Percentiles rank a stretch among this genome's conserved stretches.
Evolutionary conservation across 164 flowering plant genomes (phyloP).

Genomic region (Macadamia tetraphylla): DNA sequence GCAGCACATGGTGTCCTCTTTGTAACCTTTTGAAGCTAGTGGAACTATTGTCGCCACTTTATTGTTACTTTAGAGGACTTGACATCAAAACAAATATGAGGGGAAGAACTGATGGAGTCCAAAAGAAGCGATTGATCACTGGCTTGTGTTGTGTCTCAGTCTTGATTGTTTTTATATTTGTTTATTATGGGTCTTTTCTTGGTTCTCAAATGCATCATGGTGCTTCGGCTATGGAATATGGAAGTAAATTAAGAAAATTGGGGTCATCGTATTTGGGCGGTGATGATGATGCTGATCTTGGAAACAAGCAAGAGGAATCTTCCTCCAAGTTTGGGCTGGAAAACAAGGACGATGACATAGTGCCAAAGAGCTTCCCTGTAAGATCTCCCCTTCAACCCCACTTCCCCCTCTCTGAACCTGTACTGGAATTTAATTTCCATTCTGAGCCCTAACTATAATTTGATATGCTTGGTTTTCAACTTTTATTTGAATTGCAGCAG

Average conservation of each 20-base stretch:
- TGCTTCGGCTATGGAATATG: slow-evolving; percentile 65
- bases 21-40: slow-evolving; percentile 2
- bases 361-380: slow-evolving; percentile 76
- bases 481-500: slow-evolving; percentile 9
- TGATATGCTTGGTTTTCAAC: no score
- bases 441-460: background rate
- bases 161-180: slow-evolving; percentile 54
- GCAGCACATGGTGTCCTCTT: background rate
- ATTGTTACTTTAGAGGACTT: background rate
- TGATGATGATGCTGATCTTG: slow-evolving; percentile 65
- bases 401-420: background rate
- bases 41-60: slow-evolving; percentile 4
- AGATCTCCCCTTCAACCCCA: slow-evolving; percentile 20
- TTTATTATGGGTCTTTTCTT: slow-evolving; percentile 50
- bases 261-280: slow-evolving; percentile 80
- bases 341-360: slow-evolving; percentile 46
- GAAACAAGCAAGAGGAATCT: slow-evolving; percentile 38
- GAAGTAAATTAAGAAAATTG: slow-evolving; percentile 52
- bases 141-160: slow-evolving; percentile 36
- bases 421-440: background rate
- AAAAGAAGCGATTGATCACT: slow-evolving; percentile 67
- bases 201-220: slow-evolving; percentile 45
- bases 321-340: slow-evolving; percentile 41
- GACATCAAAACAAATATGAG: slow-evolving; percentile 18
- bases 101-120: slow-evolving; percentile 34